Evolutionary conservation across 2,329 filamentous ascomycete genomes (phyloP).

Genomic region (Cladosporium cucumerinum): DNA sequence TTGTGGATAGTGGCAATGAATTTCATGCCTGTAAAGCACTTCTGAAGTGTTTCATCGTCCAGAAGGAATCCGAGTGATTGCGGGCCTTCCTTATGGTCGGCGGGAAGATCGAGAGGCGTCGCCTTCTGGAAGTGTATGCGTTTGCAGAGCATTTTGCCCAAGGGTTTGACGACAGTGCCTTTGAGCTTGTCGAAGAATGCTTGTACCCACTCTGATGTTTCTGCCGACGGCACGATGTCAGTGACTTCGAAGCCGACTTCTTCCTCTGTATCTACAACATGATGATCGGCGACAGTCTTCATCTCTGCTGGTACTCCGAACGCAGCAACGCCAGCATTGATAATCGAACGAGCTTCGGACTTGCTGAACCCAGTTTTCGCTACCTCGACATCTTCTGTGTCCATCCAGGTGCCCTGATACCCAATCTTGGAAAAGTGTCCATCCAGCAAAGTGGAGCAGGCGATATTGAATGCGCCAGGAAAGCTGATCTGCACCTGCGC

Average conservation of each 20-base stretch:
- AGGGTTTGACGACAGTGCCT: slow-evolving; percentile 44
- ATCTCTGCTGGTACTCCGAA: not conserved
- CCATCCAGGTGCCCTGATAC: slow-evolving; percentile 38
- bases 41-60: slow-evolving; percentile 58
- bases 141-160: slow-evolving; percentile 54
- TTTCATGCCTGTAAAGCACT: slow-evolving; percentile 59
- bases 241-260: slow-evolving; percentile 59
- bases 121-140: slow-evolving; percentile 45
- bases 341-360: not conserved
- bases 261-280: not conserved
- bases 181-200: slow-evolving; percentile 46
- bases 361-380: not conserved
- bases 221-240: slow-evolving; percentile 45
- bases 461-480: slow-evolving; percentile 75
- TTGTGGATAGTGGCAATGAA: slow-evolving; percentile 36
- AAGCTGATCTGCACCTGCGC: slow-evolving; percentile 51
- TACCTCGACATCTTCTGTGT: slow-evolving; percentile 38
- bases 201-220: slow-evolving; percentile 37
- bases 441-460: slow-evolving; percentile 66
- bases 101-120: slow-evolving; percentile 26
- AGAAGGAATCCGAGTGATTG: slow-evolving; percentile 60
- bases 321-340: slow-evolving; percentile 2
- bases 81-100: slow-evolving; percentile 21
- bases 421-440: slow-evolving; percentile 45
- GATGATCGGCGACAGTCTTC: not conserved